These are phyloP conservation scores for Penicillium rolfsii DNA, from an alignment of 2,329 filamentous ascomycete species.

Conservation along the genomic window DNA sequence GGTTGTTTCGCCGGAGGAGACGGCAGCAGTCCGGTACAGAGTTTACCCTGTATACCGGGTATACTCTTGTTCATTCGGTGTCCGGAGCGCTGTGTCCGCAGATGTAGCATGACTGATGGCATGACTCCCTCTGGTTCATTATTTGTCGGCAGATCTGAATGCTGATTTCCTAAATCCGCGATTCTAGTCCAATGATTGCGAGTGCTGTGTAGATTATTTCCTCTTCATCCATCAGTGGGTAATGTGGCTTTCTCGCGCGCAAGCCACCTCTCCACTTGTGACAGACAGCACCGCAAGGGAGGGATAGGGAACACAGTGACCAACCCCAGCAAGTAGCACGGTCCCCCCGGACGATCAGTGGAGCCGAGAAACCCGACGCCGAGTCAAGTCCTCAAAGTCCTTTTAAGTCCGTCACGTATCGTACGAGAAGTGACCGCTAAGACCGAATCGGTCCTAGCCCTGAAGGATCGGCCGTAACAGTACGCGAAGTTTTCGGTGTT, in stretches of 20 bases:
- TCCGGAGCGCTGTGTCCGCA: neutral
- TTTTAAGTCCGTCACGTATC: conserved; percentile 5
- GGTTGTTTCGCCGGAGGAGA: conserved; percentile 2
- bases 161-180: neutral
- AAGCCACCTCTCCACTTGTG: conserved; percentile 5
- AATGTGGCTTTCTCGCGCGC: neutral
- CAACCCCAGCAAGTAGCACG: conserved; percentile 10
- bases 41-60: neutral
- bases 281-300: neutral
- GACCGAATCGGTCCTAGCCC: conserved; percentile 17
- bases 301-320: neutral
- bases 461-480: neutral
- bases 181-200: neutral
- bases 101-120: neutral
- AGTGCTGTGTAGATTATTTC: neutral
- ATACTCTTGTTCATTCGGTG: neutral
- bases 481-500: neutral
- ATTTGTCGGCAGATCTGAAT: neutral
- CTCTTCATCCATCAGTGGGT: neutral
- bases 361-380: conserved; percentile 9
- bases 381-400: neutral
- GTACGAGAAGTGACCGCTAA: conserved; percentile 7
- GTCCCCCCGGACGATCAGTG: conserved; percentile 25
- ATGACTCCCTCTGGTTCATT: conserved; percentile 2
- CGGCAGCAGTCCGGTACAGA: neutral